Percentiles rank a stretch among this genome's conserved stretches.
Evolutionary conservation across 306 rosid genomes (phyloP).

Genomic region (Bauhinia variegata): DNA sequence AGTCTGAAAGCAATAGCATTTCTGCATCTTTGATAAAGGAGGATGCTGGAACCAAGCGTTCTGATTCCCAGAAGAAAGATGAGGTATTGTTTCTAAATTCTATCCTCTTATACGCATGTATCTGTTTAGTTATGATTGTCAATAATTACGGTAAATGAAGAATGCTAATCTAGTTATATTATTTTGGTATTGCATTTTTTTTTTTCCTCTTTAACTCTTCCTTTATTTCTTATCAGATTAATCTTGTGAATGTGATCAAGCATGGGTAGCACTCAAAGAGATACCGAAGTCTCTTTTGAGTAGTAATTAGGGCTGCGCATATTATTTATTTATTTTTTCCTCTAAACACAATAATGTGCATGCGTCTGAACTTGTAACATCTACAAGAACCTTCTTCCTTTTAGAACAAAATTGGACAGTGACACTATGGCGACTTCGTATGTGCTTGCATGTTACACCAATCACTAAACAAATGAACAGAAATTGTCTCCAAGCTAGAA

Average conservation of each 20-base stretch:
- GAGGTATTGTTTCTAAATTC: constrained; percentile 61
- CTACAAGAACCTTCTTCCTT: too few relatives aligned
- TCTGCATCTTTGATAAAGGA: constrained; percentile 57
- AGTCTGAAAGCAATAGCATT: constrained; percentile 52
- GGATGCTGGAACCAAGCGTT: constrained; percentile 56
- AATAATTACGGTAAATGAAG: neutral
- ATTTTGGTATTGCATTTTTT: neutral
- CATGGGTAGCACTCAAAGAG: neutral
- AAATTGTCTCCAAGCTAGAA: too few relatives aligned
- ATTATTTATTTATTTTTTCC: too few relatives aligned
- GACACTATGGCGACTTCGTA: too few relatives aligned
- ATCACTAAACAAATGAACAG: too few relatives aligned
- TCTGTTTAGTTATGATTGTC: neutral
- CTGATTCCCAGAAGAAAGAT: constrained; percentile 56
- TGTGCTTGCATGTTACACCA: too few relatives aligned
- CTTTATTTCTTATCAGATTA: neutral
- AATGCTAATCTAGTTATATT: neutral
- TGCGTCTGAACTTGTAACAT: too few relatives aligned
- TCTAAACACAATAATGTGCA: too few relatives aligned
- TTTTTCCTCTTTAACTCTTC: neutral
- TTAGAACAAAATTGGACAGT: too few relatives aligned
- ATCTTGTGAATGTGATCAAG: neutral
- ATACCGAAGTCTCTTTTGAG: too few relatives aligned
- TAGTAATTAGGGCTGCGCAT: too few relatives aligned
- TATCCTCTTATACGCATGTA: neutral